These are phyloP conservation scores for Gypsophila paniculata DNA, from an alignment of 179 eudicot genomes.

Conservation along the genomic window DNA sequence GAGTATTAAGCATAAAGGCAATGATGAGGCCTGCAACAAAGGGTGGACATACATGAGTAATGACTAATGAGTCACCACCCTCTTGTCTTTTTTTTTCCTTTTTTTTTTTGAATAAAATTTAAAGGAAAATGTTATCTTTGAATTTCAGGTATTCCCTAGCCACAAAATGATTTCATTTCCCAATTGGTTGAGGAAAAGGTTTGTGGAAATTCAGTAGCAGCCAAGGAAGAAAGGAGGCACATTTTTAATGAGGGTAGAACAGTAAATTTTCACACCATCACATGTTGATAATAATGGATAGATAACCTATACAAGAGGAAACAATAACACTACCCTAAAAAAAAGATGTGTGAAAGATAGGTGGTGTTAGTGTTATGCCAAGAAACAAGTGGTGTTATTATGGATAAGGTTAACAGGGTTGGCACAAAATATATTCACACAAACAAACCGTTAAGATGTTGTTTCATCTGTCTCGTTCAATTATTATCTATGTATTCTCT, in stretches of 20 bases:
- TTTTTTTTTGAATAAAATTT: background rate
- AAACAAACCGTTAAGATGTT: too few species aligned
- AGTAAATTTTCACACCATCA: background rate
- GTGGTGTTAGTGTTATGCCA: conserved; percentile 17
- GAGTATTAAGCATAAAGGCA: conserved; percentile 48
- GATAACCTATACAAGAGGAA: conserved; percentile 3
- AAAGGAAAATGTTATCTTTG: conserved; percentile 14
- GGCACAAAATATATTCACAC: background rate
- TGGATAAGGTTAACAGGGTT: conserved; percentile 30
- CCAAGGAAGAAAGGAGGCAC: conserved; percentile 42
- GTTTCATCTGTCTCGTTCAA: too few species aligned
- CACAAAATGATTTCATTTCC: conserved; percentile 32
- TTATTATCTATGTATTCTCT: too few species aligned
- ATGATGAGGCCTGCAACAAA: conserved; percentile 56
- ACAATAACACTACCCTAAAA: conserved; percentile 12
- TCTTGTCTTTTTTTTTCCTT: background rate
- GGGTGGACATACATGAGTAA: conserved; percentile 30
- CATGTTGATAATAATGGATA: conserved; percentile 4
- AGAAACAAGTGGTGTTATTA: conserved; percentile 21
- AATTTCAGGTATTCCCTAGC: conserved; percentile 34
- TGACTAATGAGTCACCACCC: conserved; percentile 8
- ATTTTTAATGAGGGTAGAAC: background rate
- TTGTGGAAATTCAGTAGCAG: conserved; percentile 22
- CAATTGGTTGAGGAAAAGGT: conserved; percentile 26
- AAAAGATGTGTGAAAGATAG: background rate